A percentile compares a stretch with the other conserved stretches of the same genome.
Conservation (phyloP, 179 eudicot species). For the Vitellaria paradoxa region DNA sequence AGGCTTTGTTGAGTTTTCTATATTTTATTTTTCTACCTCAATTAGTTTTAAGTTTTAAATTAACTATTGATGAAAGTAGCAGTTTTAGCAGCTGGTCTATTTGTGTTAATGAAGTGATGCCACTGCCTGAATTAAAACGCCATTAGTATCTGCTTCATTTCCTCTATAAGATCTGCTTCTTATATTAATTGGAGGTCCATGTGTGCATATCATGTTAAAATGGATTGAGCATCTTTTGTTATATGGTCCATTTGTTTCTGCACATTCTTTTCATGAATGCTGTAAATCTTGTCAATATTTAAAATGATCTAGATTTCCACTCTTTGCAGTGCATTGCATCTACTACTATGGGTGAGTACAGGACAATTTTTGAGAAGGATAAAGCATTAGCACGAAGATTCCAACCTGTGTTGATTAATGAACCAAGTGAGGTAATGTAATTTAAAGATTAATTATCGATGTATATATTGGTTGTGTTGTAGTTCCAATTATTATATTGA, state of each 20-base stretch:
- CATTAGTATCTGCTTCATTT: too few relatives aligned
- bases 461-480: not conserved
- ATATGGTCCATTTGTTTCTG: not conserved
- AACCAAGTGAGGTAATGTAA: conserved; percentile 48
- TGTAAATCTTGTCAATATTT: not conserved
- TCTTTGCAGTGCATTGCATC: conserved; percentile 53
- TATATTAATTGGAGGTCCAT: not conserved
- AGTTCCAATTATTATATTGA: not conserved
- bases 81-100: too few relatives aligned
- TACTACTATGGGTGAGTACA: conserved; percentile 55
- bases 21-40: too few relatives aligned
- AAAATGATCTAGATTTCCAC: not conserved
- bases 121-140: not conserved
- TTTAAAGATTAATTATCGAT: not conserved
- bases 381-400: conserved; percentile 61
- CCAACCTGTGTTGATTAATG: conserved; percentile 52
- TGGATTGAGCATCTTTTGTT: too few relatives aligned
- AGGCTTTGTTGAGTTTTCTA: too few relatives aligned
- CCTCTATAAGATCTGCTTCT: not conserved
- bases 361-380: conserved; percentile 53
- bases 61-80: too few relatives aligned
- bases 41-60: too few relatives aligned
- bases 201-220: not conserved
- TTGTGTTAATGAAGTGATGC: too few relatives aligned
- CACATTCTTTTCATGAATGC: not conserved